phyloP scores from a whole-genome alignment of 2,329 filamentous ascomycete genomes.

The Pestalotiopsis sp. region DNA sequence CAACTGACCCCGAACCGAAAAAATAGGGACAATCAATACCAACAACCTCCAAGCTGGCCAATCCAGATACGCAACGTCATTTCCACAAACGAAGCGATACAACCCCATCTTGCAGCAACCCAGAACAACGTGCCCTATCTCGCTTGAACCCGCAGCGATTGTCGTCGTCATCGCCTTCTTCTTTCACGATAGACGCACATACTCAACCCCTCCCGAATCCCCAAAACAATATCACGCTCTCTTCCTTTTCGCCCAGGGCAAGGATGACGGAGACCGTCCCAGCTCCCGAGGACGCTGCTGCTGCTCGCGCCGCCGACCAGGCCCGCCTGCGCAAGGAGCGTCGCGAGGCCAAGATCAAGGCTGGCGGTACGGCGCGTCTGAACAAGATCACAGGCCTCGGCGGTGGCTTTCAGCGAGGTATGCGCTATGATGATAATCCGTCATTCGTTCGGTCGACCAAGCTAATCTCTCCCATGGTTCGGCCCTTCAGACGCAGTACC shows the following conservation, averaged over 20 bases:
- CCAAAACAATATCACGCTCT: not conserved
- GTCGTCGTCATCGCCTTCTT: not conserved
- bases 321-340: conserved; percentile 77
- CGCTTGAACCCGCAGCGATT: not conserved
- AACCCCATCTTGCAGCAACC: not conserved
- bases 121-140: not conserved
- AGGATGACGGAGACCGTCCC: conserved; percentile 29
- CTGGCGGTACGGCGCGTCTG: conserved; percentile 69
- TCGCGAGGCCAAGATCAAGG: conserved; percentile 76
- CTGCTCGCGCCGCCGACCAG: conserved; percentile 61
- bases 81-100: not conserved
- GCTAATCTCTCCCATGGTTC: not conserved
- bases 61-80: conserved; percentile 7
- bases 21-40: not conserved
- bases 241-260: not conserved
- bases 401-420: conserved; percentile 54
- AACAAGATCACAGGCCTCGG: conserved; percentile 76
- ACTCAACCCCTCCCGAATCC: not conserved
- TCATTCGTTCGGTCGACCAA: not conserved
- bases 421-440: conserved; percentile 13
- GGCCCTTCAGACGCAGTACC: conserved; percentile 9
- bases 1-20: not conserved
- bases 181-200: not conserved
- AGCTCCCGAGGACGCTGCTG: conserved; percentile 46
- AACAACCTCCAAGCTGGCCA: not conserved